phyloP scores from a whole-genome alignment of 2,329 filamentous ascomycete species.

The Diplodia sapinea region DNA sequence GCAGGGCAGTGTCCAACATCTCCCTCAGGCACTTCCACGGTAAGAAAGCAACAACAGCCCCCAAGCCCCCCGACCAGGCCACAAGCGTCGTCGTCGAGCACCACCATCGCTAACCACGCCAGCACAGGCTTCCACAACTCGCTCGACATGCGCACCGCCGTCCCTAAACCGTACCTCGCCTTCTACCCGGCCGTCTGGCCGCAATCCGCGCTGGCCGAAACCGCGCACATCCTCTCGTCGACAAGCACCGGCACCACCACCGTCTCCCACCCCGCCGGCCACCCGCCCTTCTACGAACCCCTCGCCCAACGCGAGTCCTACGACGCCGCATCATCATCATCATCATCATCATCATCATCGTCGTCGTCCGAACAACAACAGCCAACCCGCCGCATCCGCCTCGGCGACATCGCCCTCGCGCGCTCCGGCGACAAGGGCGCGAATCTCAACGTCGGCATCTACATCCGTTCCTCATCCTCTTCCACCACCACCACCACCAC shows the following conservation, averaged over 20 bases:
- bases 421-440: slow-evolving; percentile 50
- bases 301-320: slow-evolving; percentile 38
- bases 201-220: slow-evolving; percentile 40
- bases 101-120: neutral
- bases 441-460: slow-evolving; percentile 36
- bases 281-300: slow-evolving; percentile 28
- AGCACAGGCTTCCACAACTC: slow-evolving; percentile 38
- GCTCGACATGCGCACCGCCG: slow-evolving; percentile 40
- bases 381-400: slow-evolving; percentile 38
- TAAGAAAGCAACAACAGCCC: too few relatives aligned
- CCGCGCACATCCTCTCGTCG: slow-evolving; percentile 38
- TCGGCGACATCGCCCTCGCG: slow-evolving; percentile 54
- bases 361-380: too few relatives aligned
- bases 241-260: slow-evolving; percentile 22
- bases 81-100: too few relatives aligned
- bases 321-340: slow-evolving; percentile 39
- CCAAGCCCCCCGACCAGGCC: too few relatives aligned
- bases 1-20: neutral
- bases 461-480: slow-evolving; percentile 40
- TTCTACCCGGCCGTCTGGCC: slow-evolving; percentile 42
- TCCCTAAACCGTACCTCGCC: slow-evolving; percentile 42
- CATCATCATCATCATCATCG: too few relatives aligned
- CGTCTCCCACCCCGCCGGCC: slow-evolving; percentile 26
- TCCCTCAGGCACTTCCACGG: slow-evolving; percentile 23
- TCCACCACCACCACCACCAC: too few relatives aligned